phyloP scores from a whole-genome alignment of 2,329 filamentous ascomycete species.

The Pseudogymnoascus sp. region DNA sequence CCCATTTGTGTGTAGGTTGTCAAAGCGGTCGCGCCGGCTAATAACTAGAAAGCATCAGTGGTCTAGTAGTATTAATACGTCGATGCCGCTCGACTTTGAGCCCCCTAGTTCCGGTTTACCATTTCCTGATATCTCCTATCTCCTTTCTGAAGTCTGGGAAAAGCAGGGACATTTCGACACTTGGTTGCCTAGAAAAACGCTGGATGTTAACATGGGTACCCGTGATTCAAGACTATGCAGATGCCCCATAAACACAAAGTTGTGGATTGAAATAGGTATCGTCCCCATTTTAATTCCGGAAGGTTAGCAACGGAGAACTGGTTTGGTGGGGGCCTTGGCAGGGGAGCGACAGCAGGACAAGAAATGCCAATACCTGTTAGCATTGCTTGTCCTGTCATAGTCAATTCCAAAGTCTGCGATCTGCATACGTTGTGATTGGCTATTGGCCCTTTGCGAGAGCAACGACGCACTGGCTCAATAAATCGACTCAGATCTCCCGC shows the following conservation, averaged over 20 bases:
- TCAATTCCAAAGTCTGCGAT: not conserved
- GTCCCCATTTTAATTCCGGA: not conserved
- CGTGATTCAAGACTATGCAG: no score
- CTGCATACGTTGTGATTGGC: not conserved
- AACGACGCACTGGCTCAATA: not conserved
- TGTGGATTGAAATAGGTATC: not conserved
- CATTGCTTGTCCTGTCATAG: not conserved
- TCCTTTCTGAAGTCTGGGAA: no score
- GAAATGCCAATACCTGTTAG: not conserved
- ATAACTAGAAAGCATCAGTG: no score
- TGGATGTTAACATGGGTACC: no score
- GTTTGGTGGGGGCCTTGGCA: not conserved
- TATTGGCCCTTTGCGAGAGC: not conserved
- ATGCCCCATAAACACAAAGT: not conserved
- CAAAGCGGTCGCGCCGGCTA: no score
- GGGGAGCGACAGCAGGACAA: not conserved
- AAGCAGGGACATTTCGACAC: no score
- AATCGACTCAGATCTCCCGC: not conserved
- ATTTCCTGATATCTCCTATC: no score
- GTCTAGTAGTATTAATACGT: no score
- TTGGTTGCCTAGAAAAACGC: no score
- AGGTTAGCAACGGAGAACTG: not conserved
- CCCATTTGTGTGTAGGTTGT: not conserved
- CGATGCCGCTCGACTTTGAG: no score
- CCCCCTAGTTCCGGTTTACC: no score